Conservation (phyloP, 2,329 filamentous ascomycete genomes). For the Cladorrhinum sp. region DNA sequence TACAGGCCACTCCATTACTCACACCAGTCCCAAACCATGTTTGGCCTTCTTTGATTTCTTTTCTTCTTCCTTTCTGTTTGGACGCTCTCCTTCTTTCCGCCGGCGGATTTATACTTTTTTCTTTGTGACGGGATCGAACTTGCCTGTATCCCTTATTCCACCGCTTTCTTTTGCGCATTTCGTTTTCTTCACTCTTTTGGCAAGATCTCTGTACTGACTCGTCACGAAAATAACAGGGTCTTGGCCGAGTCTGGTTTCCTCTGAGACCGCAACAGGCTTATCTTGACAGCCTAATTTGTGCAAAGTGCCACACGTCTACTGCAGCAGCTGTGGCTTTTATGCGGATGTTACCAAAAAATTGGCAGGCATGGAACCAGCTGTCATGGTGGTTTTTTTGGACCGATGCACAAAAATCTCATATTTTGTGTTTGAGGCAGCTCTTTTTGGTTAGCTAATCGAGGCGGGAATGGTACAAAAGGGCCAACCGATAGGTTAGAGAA, state of each 20-base stretch:
- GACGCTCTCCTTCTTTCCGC: neutral
- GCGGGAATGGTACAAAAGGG: no score
- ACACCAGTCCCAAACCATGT: conserved; percentile 16
- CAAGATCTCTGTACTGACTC: conserved; percentile 14
- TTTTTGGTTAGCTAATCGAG: no score
- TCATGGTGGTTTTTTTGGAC: no score
- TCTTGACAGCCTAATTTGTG: neutral
- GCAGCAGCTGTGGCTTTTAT: neutral
- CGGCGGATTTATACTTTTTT: neutral
- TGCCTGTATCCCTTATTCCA: neutral
- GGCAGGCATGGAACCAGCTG: no score
- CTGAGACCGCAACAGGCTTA: conserved; percentile 20
- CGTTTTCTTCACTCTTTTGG: neutral
- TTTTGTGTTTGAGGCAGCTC: no score
- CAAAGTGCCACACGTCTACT: neutral
- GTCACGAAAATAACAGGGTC: conserved; percentile 26
- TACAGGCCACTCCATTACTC: conserved; percentile 41
- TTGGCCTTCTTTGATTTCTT: conserved; percentile 20
- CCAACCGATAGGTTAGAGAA: no score
- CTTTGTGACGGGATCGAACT: neutral
- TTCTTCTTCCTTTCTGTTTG: neutral
- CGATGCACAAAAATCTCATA: no score
- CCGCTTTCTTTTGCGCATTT: neutral
- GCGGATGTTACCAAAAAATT: neutral
- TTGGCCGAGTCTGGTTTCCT: conserved; percentile 36